A percentile compares a stretch with the other conserved stretches of the same genome.
These are phyloP conservation scores for Domatiomyces globalis DNA, from an alignment of 2,329 filamentous ascomycete genomes.

Conservation along the genomic window DNA sequence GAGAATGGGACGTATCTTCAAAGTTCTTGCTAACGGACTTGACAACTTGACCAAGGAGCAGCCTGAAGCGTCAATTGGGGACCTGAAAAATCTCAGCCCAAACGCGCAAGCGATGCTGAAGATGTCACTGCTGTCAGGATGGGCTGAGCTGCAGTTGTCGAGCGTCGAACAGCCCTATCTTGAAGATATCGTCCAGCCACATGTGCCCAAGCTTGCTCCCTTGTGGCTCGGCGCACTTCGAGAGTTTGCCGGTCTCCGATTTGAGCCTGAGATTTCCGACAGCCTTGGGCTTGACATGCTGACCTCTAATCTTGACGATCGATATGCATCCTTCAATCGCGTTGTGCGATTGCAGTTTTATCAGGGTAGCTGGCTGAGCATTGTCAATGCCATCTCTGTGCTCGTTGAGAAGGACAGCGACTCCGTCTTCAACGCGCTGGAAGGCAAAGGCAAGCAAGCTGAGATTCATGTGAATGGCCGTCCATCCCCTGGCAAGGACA, in stretches of 20 bases:
- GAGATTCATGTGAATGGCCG: slow-evolving; percentile 17
- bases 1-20: slow-evolving; percentile 95
- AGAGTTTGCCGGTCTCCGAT: slow-evolving; percentile 82
- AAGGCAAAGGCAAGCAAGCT: slow-evolving; percentile 51
- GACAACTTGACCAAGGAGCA: slow-evolving; percentile 54
- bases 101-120: slow-evolving; percentile 98
- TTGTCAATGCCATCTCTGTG: slow-evolving; percentile 94
- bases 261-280: slow-evolving; percentile 94
- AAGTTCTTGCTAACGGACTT: slow-evolving; percentile 75
- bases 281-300: slow-evolving; percentile 67
- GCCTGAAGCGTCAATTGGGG: slow-evolving; percentile 50
- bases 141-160: slow-evolving; percentile 92
- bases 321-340: slow-evolving; percentile 86
- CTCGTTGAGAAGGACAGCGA: slow-evolving; percentile 95
- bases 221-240: slow-evolving; percentile 86
- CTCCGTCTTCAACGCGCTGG: slow-evolving; percentile 91
- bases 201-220: slow-evolving; percentile 78
- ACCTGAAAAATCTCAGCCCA: slow-evolving; percentile 79
- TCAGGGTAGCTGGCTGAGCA: slow-evolving; percentile 89
- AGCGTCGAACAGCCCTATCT: slow-evolving; percentile 86
- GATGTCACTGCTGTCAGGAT: slow-evolving; percentile 90
- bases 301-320: slow-evolving; percentile 76
- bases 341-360: slow-evolving; percentile 92
- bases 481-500: slow-evolving; percentile 45
- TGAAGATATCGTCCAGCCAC: slow-evolving; percentile 72